These are phyloP conservation scores for Chaetomium sp. DNA, from an alignment of 2,329 filamentous ascomycete species.

Conservation along the genomic window DNA sequence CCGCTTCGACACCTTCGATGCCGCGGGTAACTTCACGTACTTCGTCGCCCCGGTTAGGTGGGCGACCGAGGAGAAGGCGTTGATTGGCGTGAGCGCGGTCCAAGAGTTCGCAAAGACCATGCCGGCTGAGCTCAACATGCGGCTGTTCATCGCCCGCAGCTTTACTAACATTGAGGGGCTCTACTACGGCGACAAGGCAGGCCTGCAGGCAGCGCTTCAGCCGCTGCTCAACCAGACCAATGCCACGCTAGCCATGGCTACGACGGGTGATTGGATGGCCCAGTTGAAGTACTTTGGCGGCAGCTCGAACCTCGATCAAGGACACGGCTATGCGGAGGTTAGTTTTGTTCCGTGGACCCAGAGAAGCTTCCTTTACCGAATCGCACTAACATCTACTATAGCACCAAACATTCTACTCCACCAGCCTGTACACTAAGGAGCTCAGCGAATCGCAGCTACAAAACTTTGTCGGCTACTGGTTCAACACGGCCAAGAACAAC, in stretches of 20 bases:
- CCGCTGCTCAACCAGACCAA: slow-evolving; percentile 32
- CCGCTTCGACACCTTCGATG: slow-evolving; percentile 34
- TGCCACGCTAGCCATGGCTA: slow-evolving; percentile 28
- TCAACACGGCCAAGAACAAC: slow-evolving; percentile 31
- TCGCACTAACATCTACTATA: slow-evolving; percentile 12
- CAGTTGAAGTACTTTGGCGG: slow-evolving; percentile 31
- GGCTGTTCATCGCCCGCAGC: slow-evolving; percentile 31
- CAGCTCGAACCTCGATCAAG: slow-evolving; percentile 27
- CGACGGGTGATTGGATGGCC: slow-evolving; percentile 28
- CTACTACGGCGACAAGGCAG: slow-evolving; percentile 33
- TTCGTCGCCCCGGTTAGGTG: slow-evolving; percentile 28
- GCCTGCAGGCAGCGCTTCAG: slow-evolving; percentile 28
- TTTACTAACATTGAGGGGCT: slow-evolving; percentile 34
- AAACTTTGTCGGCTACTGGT: slow-evolving; percentile 36
- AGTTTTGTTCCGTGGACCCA: too few species aligned
- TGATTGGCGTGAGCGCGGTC: slow-evolving; percentile 25
- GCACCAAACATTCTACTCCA: slow-evolving; percentile 39
- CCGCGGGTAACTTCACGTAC: slow-evolving; percentile 29
- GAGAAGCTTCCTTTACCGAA: background rate
- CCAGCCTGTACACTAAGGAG: slow-evolving; percentile 34
- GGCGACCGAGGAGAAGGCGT: slow-evolving; percentile 24
- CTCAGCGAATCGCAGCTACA: slow-evolving; percentile 31
- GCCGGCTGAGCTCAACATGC: slow-evolving; percentile 38
- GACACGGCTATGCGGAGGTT: slow-evolving; percentile 25
- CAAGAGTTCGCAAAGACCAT: slow-evolving; percentile 30